phyloP scores from a whole-genome alignment of 2,329 filamentous ascomycete species.

The Aspergillus niger region DNA sequence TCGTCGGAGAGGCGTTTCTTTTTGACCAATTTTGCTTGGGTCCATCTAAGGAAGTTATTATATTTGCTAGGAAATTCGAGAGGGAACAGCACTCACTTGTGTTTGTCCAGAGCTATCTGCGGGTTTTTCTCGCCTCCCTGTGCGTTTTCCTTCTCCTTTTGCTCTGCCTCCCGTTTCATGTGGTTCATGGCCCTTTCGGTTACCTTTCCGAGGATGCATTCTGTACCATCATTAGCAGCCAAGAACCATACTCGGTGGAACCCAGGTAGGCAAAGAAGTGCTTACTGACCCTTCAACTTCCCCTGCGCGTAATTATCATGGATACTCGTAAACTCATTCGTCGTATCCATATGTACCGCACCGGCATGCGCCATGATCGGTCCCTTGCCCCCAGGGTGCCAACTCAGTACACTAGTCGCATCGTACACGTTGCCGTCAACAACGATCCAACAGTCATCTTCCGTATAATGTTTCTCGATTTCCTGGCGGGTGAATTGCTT shows the following conservation, averaged over 20 bases:
- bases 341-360: constrained; percentile 53
- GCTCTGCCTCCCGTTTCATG: constrained; percentile 50
- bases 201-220: constrained; percentile 53
- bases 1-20: constrained; percentile 44
- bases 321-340: constrained; percentile 53
- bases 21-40: constrained; percentile 39
- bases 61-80: too few relatives aligned
- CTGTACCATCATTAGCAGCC: constrained; percentile 32
- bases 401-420: constrained; percentile 49
- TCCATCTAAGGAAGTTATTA: constrained; percentile 35
- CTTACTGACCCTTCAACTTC: constrained; percentile 46
- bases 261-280: constrained; percentile 17
- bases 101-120: too few relatives aligned
- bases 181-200: constrained; percentile 53
- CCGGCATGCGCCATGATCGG: constrained; percentile 54
- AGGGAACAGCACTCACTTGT: too few relatives aligned
- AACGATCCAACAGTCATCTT: constrained; percentile 57
- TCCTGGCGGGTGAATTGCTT: constrained; percentile 57
- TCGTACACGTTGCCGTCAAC: constrained; percentile 57
- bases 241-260: too few relatives aligned
- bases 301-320: constrained; percentile 55
- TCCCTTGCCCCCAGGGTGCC: constrained; percentile 55
- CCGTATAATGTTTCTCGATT: constrained; percentile 54
- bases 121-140: too few relatives aligned
- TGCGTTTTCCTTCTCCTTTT: constrained; percentile 40